These are phyloP conservation scores for Acanthamoeba royreba DNA, from an alignment of 208 protist species.

Conservation along the genomic window DNA sequence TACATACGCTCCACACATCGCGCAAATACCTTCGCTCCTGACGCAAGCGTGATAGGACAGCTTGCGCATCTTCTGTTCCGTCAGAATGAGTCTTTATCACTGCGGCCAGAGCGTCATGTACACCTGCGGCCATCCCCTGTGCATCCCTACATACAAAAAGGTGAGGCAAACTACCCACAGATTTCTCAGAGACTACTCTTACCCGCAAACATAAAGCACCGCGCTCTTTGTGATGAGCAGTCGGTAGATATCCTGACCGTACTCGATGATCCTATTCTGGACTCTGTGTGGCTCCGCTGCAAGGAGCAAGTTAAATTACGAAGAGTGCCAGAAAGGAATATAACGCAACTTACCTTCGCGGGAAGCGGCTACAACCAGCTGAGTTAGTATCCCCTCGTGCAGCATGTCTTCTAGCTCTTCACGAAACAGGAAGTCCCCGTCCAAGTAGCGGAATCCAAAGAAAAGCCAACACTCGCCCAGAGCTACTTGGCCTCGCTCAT, in stretches of 20 bases:
- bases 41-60: not conserved
- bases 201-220: conserved; percentile 15
- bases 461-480: conserved; percentile 21
- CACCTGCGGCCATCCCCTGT: not conserved
- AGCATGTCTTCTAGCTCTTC: not conserved
- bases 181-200: not conserved
- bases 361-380: not conserved
- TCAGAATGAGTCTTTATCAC: not conserved
- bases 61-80: not conserved
- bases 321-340: not conserved
- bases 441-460: not conserved
- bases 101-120: not conserved
- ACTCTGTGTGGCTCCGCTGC: not conserved
- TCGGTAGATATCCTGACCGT: not conserved
- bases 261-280: not conserved
- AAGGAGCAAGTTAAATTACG: not conserved
- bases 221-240: not conserved
- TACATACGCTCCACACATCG: not conserved
- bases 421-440: conserved; percentile 1
- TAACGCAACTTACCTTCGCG: not conserved
- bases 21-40: not conserved
- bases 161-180: not conserved
- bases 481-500: not conserved
- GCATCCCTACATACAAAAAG: not conserved
- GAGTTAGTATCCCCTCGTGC: not conserved